Base-by-base conservation (phyloP, 2,329 filamentous ascomycete genomes). In the Claviceps purpurea region DNA sequence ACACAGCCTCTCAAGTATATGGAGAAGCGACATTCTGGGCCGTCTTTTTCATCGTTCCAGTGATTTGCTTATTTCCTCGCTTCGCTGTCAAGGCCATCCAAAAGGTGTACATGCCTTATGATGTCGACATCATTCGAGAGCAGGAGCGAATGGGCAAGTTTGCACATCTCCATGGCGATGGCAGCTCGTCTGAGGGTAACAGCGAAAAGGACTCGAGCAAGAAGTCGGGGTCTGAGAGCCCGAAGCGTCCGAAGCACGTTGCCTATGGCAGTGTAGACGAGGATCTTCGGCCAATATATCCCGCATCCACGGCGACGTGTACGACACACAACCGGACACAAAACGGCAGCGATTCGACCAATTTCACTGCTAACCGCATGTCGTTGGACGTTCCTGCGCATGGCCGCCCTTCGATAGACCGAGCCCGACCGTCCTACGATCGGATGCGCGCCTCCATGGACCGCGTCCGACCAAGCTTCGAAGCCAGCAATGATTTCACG, bases 71-170 rank as follows among this genome's bases (percentile, higher is more conserved):
- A 49, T 81, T 95, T 54, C 93, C 93, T 11, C 84, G 93, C 26
- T 95, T 97, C 66, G 78, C 81, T 47, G 76, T 87, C 71, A 98
- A 98, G 71, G 75, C 84, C 37, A 70, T 93, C 49, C 93, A 97
- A 68, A 98, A 98, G 70, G 86, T 95, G 51, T 97, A 89, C 70
- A 87, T 85, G 67, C 93, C 93, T 4, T 84, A 85, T 59, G 93
- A 98, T 62, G 84, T 96, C 54, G 93, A 98, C 65, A 95, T 98
- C 57, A 83, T 98, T 62, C 88, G 93, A 47, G 93, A 98, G 68
- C 89, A 97, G 71, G 82, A 94, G 55, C 80, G 80, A 30, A 76
- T 83, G 70, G 93, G 93, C 59, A 83, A 84, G 62, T 97, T 94
- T 65, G 81, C 85, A 58, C 80, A 89, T 61, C 74, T 91, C 49